Conservation (phyloP, 371 early-diverging fungal genomes). For the Mucor racemosus region DNA sequence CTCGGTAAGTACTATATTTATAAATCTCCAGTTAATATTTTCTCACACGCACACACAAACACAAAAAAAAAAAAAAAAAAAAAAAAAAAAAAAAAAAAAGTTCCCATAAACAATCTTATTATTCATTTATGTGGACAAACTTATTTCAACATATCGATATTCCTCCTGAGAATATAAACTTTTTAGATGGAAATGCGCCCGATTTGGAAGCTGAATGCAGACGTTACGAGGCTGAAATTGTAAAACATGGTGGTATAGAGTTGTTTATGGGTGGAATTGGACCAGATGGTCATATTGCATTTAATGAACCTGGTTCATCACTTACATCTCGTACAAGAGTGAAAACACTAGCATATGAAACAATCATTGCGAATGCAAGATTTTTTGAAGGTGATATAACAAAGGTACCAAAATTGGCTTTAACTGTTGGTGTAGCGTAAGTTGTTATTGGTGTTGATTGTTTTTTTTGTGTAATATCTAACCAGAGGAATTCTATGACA, state of each 20-base stretch:
- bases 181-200: constrained; percentile 84
- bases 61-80: no score
- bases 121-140: constrained; percentile 88
- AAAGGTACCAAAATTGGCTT: constrained; percentile 87
- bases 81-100: constrained; percentile 26
- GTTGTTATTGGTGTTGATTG: constrained; percentile 20
- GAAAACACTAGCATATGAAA: constrained; percentile 91
- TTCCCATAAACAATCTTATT: constrained; percentile 85
- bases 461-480: not conserved
- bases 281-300: constrained; percentile 92
- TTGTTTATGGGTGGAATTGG: constrained; percentile 85
- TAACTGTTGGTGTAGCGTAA: constrained; percentile 89
- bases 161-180: constrained; percentile 76
- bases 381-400: constrained; percentile 88
- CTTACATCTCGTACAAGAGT: constrained; percentile 84
- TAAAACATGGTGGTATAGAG: constrained; percentile 81
- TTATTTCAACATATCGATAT: constrained; percentile 87
- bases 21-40: constrained; percentile 7
- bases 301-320: constrained; percentile 92
- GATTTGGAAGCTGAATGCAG: constrained; percentile 82
- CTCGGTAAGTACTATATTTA: constrained; percentile 27
- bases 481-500: constrained; percentile 17
- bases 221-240: constrained; percentile 80
- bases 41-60: constrained; percentile 3
- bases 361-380: constrained; percentile 87